These are phyloP conservation scores for Allomyces macrogynus DNA, from an alignment of 192 early-diverging fungal genomes.

Conservation along the genomic window DNA sequence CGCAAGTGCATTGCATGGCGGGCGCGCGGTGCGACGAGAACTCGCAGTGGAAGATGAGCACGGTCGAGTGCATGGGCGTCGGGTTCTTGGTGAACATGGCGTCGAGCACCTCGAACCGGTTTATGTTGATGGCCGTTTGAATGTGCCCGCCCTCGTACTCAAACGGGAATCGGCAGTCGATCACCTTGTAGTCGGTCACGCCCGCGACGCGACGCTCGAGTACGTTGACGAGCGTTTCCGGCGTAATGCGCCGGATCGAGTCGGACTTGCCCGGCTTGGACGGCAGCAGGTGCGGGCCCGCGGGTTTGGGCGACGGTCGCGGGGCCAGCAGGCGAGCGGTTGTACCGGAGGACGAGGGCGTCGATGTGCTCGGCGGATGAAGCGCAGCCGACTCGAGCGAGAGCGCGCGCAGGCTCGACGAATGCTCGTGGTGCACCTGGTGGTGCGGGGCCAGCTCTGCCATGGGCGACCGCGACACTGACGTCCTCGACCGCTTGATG, in stretches of 20 bases:
- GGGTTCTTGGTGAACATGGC: constrained; percentile 28
- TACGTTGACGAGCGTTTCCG: constrained; percentile 34
- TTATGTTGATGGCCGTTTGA: constrained; percentile 44
- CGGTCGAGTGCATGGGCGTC: constrained; percentile 18
- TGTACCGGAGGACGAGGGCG: too few species aligned
- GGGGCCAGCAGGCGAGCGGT: too few species aligned
- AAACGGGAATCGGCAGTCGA: constrained; percentile 75
- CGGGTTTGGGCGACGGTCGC: not conserved
- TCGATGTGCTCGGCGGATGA: too few species aligned
- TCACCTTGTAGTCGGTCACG: constrained; percentile 36
- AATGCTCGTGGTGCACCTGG: not conserved
- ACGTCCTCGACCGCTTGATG: not conserved
- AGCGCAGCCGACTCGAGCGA: not conserved
- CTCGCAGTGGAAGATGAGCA: constrained; percentile 74
- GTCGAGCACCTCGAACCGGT: constrained; percentile 35
- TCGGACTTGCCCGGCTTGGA: constrained; percentile 26
- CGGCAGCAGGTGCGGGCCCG: constrained; percentile 20
- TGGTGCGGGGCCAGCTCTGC: not conserved
- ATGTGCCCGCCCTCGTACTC: constrained; percentile 78
- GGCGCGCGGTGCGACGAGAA: constrained; percentile 63
- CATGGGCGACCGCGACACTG: not conserved
- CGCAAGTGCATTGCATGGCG: constrained; percentile 55
- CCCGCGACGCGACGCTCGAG: constrained; percentile 39
- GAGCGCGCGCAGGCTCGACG: not conserved
- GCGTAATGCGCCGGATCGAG: constrained; percentile 38